Conservation (phyloP, 192 early-diverging fungal species). For the Coemansia sp. region DNA sequence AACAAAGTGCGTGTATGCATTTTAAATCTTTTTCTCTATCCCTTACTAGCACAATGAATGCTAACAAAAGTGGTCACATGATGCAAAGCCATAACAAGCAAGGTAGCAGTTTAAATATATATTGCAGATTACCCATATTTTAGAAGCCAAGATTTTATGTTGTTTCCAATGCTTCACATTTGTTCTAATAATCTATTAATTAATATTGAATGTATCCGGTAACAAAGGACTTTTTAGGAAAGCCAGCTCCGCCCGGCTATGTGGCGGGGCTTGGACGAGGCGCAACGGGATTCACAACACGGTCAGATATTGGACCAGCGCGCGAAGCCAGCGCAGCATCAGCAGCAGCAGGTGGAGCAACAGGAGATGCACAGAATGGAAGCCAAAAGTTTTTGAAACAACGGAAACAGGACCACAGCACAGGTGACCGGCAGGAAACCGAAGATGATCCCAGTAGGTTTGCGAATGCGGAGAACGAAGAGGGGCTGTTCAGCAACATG, state of each 20-base stretch:
- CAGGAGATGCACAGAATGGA: conserved; percentile 45
- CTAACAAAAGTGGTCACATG: neutral
- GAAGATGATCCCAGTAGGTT: conserved; percentile 41
- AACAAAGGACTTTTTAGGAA: conserved; percentile 88
- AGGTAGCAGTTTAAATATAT: too few relatives aligned
- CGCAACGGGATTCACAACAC: conserved; percentile 96
- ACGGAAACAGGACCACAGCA: neutral
- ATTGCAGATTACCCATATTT: too few relatives aligned
- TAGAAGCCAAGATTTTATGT: too few relatives aligned
- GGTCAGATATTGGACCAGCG: conserved; percentile 96
- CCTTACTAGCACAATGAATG: neutral
- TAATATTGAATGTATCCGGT: conserved; percentile 29
- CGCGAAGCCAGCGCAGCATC: conserved; percentile 59
- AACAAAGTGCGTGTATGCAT: neutral
- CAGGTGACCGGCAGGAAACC: conserved; percentile 5
- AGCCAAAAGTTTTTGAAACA: conserved; percentile 8
- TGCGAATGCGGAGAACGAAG: conserved; percentile 93
- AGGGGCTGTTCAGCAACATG: conserved; percentile 79
- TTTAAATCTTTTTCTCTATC: neutral
- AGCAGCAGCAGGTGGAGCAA: too few relatives aligned
- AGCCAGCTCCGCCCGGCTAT: conserved; percentile 92
- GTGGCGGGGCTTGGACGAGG: conserved; percentile 97
- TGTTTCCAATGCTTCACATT: too few relatives aligned
- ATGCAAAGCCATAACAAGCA: neutral
- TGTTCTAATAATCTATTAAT: too few relatives aligned